Base-by-base conservation (phyloP, 2,329 filamentous ascomycete species). In the Xylaria sp. region DNA sequence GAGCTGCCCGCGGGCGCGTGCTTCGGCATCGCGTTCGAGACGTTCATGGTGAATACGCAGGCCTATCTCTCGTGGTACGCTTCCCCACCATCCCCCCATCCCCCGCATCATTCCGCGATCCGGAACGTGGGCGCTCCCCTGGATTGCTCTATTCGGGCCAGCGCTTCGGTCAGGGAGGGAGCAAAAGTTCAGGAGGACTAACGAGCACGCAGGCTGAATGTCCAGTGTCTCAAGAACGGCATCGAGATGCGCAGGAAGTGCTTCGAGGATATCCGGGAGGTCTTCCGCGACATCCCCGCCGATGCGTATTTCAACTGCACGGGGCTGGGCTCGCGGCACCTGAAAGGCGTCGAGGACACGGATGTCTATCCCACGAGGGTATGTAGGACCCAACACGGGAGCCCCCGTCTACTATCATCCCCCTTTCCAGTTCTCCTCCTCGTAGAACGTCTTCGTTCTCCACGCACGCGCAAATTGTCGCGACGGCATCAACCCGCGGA, bases 1-100 rank as follows among this genome's bases (percentile, higher is more conserved):
- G 67, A 73, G 26, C 44, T 75, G 43, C 74, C 74, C 0, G 45
- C 63, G 11, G 71, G 64, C 4, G 69, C 71, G 62, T 64, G 7
- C 74, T 74, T 62, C 16, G 22, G 29, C 8, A 7, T 34, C 11
- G 9, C 6, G 29, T 34, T 34, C 16, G 29, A 34, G 9, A 34
- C 29, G 11, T 34, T 34, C 29, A 34, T 34, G 29, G 29, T 34
- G 11, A 34, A 34, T 34, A 34, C 29, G 3, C 29, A 34, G 29
- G 5, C 29, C 16, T 34, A 34, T 13, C 29, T 34, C 16, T 7
- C 29, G 29, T 34, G 29, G 29, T 34, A 34, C 16, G 29, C 16
- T 7, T 34, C 8, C 3, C 11, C 29, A 13, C 29, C 29, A 11
- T 13, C 16, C 29, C 11, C 9, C 5, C 4, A 13, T 34, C 29